Evolutionary conservation across 2,329 filamentous ascomycete genomes (phyloP).

Genomic region (Xylariaceae sp.): DNA sequence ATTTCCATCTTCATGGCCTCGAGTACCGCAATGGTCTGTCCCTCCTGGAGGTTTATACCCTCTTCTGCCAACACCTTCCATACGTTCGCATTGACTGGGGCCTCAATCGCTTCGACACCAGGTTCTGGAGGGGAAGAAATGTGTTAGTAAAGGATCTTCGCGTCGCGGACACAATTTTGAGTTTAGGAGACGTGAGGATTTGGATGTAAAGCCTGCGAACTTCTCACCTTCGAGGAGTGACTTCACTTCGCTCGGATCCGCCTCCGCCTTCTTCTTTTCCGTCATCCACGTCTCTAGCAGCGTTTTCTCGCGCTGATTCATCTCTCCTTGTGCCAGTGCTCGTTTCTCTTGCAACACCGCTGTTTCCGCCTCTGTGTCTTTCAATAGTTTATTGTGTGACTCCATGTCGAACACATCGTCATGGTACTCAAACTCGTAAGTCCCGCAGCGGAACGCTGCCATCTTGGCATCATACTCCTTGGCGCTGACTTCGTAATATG

Average conservation of each 20-base stretch:
- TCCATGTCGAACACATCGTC: constrained; percentile 7
- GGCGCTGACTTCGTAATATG: constrained; percentile 30
- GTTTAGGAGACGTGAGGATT: too few species aligned
- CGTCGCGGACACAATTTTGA: too few species aligned
- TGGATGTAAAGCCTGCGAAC: too few species aligned
- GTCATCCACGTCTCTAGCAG: too few species aligned
- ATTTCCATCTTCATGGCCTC: constrained; percentile 59
- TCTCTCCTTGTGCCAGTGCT: constrained; percentile 10
- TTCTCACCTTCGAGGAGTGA: too few species aligned
- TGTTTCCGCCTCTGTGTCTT: background rate
- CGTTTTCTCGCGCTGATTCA: background rate
- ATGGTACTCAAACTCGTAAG: constrained; percentile 19
- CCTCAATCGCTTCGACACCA: constrained; percentile 32
- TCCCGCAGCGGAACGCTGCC: constrained; percentile 23
- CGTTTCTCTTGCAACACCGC: background rate
- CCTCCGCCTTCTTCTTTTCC: too few species aligned
- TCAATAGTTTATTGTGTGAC: constrained; percentile 10
- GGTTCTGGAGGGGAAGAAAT: background rate
- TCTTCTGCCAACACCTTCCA: constrained; percentile 46
- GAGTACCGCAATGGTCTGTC: constrained; percentile 41
- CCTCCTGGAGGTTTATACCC: constrained; percentile 36
- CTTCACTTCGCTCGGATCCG: too few species aligned
- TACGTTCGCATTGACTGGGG: constrained; percentile 42
- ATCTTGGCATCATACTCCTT: constrained; percentile 22
- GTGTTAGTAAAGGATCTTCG: too few species aligned